A percentile compares a stretch with the other conserved stretches of the same genome.
Conservation (phyloP, 2,329 filamentous ascomycete species). For the Apiospora sp. region DNA sequence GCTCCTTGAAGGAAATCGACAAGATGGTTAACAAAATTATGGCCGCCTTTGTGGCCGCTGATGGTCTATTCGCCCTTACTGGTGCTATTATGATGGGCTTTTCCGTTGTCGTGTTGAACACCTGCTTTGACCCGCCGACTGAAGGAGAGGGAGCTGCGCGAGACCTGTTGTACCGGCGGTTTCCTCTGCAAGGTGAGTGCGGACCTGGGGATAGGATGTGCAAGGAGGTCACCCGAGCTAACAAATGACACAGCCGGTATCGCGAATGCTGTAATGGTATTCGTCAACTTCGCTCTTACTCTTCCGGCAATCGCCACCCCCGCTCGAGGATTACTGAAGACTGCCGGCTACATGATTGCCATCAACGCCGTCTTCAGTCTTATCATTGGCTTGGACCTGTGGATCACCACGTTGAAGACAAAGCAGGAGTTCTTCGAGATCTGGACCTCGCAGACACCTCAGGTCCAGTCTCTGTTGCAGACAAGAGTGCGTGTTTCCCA, state of each 20-base stretch:
- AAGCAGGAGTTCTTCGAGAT: constrained; percentile 67
- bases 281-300: constrained; percentile 73
- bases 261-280: constrained; percentile 75
- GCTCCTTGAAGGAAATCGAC: constrained; percentile 10
- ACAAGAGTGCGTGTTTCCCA: constrained; percentile 60
- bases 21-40: constrained; percentile 65
- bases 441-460: constrained; percentile 65
- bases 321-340: constrained; percentile 73
- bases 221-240: constrained; percentile 22
- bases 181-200: constrained; percentile 56
- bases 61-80: constrained; percentile 60
- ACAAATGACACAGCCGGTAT: constrained; percentile 64
- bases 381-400: constrained; percentile 71
- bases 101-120: constrained; percentile 59
- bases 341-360: constrained; percentile 71
- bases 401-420: constrained; percentile 76
- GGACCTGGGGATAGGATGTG: neutral
- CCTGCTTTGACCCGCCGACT: constrained; percentile 50
- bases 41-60: constrained; percentile 55
- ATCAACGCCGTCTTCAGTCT: constrained; percentile 70
- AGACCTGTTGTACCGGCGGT: constrained; percentile 60
- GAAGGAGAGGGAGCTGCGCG: constrained; percentile 58
- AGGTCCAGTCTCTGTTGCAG: constrained; percentile 74
- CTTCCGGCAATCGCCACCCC: constrained; percentile 76
- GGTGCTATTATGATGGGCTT: constrained; percentile 64